Percentiles rank a stretch among this genome's conserved stretches.
Conservation (phyloP, 2,329 filamentous ascomycete genomes). For the Amylocarpus encephaloides region DNA sequence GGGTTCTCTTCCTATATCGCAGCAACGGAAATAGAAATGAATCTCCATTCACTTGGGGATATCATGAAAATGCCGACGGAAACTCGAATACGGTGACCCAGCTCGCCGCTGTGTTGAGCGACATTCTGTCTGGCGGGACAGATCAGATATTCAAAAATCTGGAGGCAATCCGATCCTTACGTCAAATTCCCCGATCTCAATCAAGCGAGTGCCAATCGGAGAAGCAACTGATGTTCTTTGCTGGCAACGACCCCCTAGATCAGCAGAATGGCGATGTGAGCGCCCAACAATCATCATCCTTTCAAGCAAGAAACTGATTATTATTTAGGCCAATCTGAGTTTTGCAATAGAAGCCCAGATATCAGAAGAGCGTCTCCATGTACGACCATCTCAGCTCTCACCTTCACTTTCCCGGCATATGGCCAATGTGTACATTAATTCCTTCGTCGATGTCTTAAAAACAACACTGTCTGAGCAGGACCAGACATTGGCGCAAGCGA, state of each 20-base stretch:
- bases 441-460: constrained; percentile 37
- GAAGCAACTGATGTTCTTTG: neutral
- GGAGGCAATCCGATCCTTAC: neutral
- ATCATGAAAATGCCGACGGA: too few relatives aligned
- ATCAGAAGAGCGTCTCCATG: neutral
- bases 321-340: neutral
- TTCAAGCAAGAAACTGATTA: neutral
- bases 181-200: neutral
- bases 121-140: neutral
- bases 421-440: constrained; percentile 37
- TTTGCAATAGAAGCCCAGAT: neutral
- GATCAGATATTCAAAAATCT: neutral
- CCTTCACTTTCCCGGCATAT: constrained; percentile 32
- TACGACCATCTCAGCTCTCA: neutral
- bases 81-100: neutral
- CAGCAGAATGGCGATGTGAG: too few relatives aligned
- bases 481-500: constrained; percentile 29
- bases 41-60: neutral
- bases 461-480: constrained; percentile 30
- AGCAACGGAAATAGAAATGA: neutral
- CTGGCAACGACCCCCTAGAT: neutral
- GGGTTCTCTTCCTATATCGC: neutral
- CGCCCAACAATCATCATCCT: too few relatives aligned
- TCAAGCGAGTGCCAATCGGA: neutral
- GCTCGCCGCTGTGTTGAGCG: neutral